phyloP scores from a whole-genome alignment of 495 filamentous ascomycete genomes.

The Neurospora africana region DNA sequence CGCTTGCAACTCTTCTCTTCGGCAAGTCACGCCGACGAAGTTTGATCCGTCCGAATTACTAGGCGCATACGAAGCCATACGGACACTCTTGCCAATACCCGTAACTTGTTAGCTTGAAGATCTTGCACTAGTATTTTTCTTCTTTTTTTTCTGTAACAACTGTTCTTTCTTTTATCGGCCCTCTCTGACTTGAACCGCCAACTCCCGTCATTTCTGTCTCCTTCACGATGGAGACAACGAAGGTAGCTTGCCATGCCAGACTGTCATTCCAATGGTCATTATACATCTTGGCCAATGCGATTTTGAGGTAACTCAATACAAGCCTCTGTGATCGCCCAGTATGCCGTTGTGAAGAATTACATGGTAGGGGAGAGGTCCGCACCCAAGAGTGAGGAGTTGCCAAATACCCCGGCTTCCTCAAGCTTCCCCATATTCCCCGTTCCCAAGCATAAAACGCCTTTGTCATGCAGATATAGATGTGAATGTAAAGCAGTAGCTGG shows the following conservation, averaged over 20 bases:
- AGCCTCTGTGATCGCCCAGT: not conserved
- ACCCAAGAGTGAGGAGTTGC: not conserved
- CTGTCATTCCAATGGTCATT: not conserved
- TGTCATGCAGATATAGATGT: slow-evolving; percentile 16
- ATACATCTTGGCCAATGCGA: slow-evolving; percentile 13
- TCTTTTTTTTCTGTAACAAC: not conserved
- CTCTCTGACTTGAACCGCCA: not conserved
- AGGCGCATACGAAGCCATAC: not conserved
- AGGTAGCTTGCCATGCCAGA: not conserved
- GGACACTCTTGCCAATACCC: not conserved
- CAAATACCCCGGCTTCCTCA: slow-evolving; percentile 3
- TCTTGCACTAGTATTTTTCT: not conserved
- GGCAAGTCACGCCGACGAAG: not conserved
- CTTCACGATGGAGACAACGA: not conserved
- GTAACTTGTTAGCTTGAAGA: not conserved
- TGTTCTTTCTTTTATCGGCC: not conserved
- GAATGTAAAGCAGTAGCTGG: slow-evolving; percentile 5
- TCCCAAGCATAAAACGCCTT: slow-evolving; percentile 15
- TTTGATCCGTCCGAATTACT: not conserved
- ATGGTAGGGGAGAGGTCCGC: not conserved
- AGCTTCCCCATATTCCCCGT: not conserved
- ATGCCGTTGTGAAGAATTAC: not conserved
- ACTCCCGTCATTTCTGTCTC: not conserved
- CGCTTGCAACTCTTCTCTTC: not conserved
- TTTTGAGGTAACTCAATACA: slow-evolving; percentile 20